phyloP scores from a whole-genome alignment of 2,329 filamentous ascomycete species.

The Xylariaceae sp. region DNA sequence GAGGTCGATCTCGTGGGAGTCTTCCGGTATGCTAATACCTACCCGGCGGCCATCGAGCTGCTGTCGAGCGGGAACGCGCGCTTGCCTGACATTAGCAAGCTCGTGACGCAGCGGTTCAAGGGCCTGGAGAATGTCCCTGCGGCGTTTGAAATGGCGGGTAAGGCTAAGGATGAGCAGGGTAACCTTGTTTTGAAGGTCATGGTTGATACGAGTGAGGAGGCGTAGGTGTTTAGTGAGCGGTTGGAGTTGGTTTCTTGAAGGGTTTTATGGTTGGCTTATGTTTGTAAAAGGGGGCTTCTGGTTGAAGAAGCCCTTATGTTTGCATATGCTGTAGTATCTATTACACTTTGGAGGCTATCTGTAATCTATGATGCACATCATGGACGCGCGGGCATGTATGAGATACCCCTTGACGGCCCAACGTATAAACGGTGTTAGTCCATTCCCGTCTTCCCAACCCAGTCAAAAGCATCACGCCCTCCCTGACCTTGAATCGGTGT shows the following conservation, averaged over 20 bases:
- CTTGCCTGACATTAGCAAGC: conserved; percentile 61
- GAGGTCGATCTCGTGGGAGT: conserved; percentile 77
- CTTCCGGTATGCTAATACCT: conserved; percentile 75
- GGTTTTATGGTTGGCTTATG: background rate
- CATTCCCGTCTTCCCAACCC: too few species aligned
- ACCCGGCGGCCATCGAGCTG: conserved; percentile 52
- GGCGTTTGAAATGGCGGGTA: conserved; percentile 69
- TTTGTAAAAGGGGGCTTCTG: too few species aligned
- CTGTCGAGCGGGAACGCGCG: conserved; percentile 45
- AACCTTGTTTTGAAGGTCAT: conserved; percentile 73
- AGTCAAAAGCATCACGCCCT: too few species aligned
- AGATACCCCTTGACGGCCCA: too few species aligned
- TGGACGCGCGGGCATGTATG: too few species aligned
- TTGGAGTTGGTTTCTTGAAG: background rate
- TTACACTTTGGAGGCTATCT: too few species aligned
- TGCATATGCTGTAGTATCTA: too few species aligned
- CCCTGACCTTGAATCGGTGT: too few species aligned
- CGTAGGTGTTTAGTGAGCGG: background rate
- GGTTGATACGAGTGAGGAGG: conserved; percentile 41
- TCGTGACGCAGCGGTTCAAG: conserved; percentile 67
- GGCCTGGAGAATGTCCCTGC: conserved; percentile 60
- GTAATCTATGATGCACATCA: too few species aligned
- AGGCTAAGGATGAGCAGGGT: conserved; percentile 64
- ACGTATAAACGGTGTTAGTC: too few species aligned
- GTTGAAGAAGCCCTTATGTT: too few species aligned